A percentile compares a stretch with the other conserved stretches of the same genome.
Conservation (phyloP, 805 yeast genomes). For the Yamadazyma endophytica region DNA sequence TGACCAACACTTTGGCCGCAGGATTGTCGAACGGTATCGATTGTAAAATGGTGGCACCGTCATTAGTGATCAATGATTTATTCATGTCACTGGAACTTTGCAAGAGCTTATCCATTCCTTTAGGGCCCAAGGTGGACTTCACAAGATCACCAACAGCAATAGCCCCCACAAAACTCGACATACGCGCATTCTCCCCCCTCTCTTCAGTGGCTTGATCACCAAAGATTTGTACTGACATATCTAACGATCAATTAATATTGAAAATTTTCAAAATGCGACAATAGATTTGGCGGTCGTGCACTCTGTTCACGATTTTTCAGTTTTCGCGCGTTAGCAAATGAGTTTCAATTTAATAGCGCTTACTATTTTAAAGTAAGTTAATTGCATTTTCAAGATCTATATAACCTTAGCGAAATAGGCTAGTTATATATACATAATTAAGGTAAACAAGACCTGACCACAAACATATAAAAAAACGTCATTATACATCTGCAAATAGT, state of each 20-base stretch:
- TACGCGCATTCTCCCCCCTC: slow-evolving; percentile 96
- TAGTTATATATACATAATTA: slow-evolving; percentile 1
- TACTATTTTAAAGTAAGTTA: too few relatives aligned
- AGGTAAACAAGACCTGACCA: too few relatives aligned
- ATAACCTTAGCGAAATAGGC: slow-evolving; percentile 2
- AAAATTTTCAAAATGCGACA: slow-evolving; percentile 1
- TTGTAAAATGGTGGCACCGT: slow-evolving; percentile 95
- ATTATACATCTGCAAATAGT: slow-evolving; percentile 1
- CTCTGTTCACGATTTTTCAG: not conserved
- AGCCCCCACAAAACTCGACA: slow-evolving; percentile 97
- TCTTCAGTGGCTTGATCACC: slow-evolving; percentile 98
- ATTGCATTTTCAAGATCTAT: not conserved
- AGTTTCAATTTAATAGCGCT: not conserved
- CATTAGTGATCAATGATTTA: slow-evolving; percentile 82
- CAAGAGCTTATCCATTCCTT: slow-evolving; percentile 95
- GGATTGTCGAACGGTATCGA: slow-evolving; percentile 95
- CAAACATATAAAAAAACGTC: too few relatives aligned
- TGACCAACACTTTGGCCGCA: slow-evolving; percentile 93
- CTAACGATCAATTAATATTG: slow-evolving; percentile 2
- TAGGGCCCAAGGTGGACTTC: slow-evolving; percentile 92
- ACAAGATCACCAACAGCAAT: slow-evolving; percentile 98
- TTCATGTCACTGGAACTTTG: slow-evolving; percentile 78
- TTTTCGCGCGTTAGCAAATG: not conserved
- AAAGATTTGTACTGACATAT: slow-evolving; percentile 82
- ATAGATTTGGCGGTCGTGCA: not conserved